Percentiles rank a stretch among this genome's conserved stretches.
These are phyloP conservation scores for Cyclotella kingstonii DNA, from an alignment of 108 stramenopile species.

Conservation along the genomic window DNA sequence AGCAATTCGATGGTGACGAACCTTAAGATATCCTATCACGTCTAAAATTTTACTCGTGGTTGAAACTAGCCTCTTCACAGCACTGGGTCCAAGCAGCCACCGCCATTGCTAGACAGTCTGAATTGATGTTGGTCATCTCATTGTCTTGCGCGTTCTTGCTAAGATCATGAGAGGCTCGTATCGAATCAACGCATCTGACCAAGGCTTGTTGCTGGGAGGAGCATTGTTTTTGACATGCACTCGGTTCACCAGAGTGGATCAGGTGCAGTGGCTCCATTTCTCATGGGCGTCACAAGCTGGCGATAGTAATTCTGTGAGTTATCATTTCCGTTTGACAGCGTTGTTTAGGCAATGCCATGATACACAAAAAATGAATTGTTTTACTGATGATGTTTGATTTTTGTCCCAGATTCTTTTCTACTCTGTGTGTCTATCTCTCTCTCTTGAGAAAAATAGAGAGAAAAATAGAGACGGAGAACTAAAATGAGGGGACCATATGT, in stretches of 20 bases:
- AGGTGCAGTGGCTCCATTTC: no score
- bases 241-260: constrained; percentile 1
- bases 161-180: constrained; percentile 19
- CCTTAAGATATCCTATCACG: background rate
- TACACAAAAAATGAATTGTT: no score
- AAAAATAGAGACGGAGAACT: no score
- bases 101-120: constrained; percentile 23
- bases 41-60: background rate
- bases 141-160: background rate
- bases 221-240: constrained; percentile 31
- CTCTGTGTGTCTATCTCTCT: no score
- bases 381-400: no score
- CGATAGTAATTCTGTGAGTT: no score
- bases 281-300: no score
- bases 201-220: constrained; percentile 11
- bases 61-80: constrained; percentile 36
- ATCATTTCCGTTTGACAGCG: no score
- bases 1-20: background rate
- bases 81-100: constrained; percentile 48
- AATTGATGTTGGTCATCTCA: background rate
- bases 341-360: no score
- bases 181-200: constrained; percentile 34
- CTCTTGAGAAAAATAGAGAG: no score
- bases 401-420: no score
- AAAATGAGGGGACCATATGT: no score